Base-by-base conservation (phyloP, 495 filamentous ascomycete species). In the Tuber indicum region DNA sequence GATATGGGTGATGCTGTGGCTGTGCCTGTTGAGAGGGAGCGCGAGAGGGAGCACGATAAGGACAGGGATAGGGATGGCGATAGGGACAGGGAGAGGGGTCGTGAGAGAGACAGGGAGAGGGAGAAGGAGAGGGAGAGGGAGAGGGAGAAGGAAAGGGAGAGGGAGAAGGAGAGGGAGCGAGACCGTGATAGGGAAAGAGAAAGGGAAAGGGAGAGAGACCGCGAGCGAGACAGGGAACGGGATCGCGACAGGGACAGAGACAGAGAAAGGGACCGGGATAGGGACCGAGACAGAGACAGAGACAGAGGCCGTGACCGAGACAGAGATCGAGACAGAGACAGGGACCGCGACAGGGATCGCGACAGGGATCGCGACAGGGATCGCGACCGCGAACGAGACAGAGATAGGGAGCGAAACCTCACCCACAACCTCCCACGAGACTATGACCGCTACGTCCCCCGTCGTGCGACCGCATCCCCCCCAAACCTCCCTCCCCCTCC, bases 281-380 rank as follows among this genome's bases (percentile, higher is more conserved):
- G 72, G n/a, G 39, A 73, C 45, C 32, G 75, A 62, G 32, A 74
- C 70, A 72, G 77, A 71, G 21, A 74, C 26, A 41, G 26, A 17
- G 39, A 45, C 10, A 23, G 71, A n/a, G 16, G 66, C 23, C 36
- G 75, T 74, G 52, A 70, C 36, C 21, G 76, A 42, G 62, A n/a
- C 9, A 4, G 76, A n/a, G 26, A 71, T 62, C 9, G 62, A 47
- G 75, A 49, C 41, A 1, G 58, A 46, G 19, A 42, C 26, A 16
- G 75, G 47, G 36, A 26, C 62, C 19, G 70, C 66, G 41, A 19
- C 66, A 21, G 72, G 43, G 75, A 47, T 21, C 21, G 47, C 7
- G 47, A 52, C 21, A 4, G 47, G 0, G 47, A 52, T 52, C 21
- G 47, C 3, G 47, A 52, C 19, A 8, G 47, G 32, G 26, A 71